Evolutionary conservation across 495 filamentous ascomycete species (phyloP), one percentile per base, ranked within the genome.

Genomic region (Penicillium atrosanguineum): DNA sequence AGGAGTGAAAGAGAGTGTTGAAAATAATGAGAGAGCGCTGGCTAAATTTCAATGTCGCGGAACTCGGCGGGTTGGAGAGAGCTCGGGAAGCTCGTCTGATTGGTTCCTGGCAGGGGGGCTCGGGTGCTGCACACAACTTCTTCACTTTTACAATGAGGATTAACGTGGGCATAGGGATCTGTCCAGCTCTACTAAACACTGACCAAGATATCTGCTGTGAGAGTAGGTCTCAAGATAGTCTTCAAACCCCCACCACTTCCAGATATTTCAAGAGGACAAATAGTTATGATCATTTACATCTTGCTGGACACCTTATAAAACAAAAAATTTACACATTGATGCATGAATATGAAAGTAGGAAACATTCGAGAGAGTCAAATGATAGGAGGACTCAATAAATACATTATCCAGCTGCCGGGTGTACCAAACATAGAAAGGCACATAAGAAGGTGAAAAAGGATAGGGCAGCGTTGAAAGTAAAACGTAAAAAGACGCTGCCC

Each of bases 361-460:
- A 34, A 34, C 3, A 34, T 34, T 34, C 53, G 43, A 47, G 52
- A 49, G 40, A 50, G 38, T 19, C 26, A 37, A 34, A 63, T 62
- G 56, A 67, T 59, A 63, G 61, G 62, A 62, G 64, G 61, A 74
- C 68, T 72, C 71, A 62, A 60, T 74, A 75, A 64, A 75, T 72
- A 73, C 70, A 75, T 75, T 72, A 74, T 70, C 68, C 69, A 70
- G 68, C 68, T 74, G 65, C 54, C 67, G 65, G 26, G n/a, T 34
- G 41, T 63, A 65, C 62, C 58, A 55, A 50, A 58, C 23, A 23
- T 23, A 5, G 23, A 23, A 63, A 65, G 63, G 59, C 60, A 71
- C 64, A 62, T 59, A 47, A 64, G 59, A 67, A 62, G 55, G 56
- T 63, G 61, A 64, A 60, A 56, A 59, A 62, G 59, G 40, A 60